Evolutionary conservation across 2,329 filamentous ascomycete genomes (phyloP).

Genomic region (Madurella fahalii): DNA sequence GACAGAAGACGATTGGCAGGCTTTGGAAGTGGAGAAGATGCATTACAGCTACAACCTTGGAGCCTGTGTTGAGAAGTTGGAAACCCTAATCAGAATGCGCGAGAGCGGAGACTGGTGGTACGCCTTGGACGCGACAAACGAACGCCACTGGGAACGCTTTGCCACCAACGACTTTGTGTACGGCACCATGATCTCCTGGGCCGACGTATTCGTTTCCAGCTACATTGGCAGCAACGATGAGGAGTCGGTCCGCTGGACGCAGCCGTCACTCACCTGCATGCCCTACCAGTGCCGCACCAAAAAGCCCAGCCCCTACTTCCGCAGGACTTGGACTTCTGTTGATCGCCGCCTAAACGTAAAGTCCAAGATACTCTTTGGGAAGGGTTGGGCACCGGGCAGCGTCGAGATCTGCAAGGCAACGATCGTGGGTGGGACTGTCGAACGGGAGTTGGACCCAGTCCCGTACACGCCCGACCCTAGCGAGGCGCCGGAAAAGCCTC

Average conservation of each 20-base stretch:
- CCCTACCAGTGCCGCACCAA: not conserved
- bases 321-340: too few relatives aligned
- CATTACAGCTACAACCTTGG: not conserved
- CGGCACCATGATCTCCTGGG: conserved; percentile 5
- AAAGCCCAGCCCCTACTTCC: not conserved
- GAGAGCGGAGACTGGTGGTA: not conserved
- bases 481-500: not conserved
- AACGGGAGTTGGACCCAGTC: not conserved
- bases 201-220: not conserved
- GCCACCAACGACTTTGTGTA: conserved; percentile 6
- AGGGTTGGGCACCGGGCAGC: not conserved
- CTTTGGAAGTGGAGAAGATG: not conserved
- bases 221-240: not conserved
- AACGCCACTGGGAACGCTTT: not conserved
- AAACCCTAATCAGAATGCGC: not conserved
- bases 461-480: not conserved
- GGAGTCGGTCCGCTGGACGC: conserved; percentile 8
- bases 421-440: not conserved
- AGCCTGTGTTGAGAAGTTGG: not conserved
- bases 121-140: not conserved
- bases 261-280: not conserved
- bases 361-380: not conserved
- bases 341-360: not conserved
- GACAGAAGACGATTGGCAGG: not conserved
- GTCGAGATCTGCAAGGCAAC: not conserved